Base-by-base conservation (phyloP, 345 rosid species). In the Pelargonium nanum region DNA sequence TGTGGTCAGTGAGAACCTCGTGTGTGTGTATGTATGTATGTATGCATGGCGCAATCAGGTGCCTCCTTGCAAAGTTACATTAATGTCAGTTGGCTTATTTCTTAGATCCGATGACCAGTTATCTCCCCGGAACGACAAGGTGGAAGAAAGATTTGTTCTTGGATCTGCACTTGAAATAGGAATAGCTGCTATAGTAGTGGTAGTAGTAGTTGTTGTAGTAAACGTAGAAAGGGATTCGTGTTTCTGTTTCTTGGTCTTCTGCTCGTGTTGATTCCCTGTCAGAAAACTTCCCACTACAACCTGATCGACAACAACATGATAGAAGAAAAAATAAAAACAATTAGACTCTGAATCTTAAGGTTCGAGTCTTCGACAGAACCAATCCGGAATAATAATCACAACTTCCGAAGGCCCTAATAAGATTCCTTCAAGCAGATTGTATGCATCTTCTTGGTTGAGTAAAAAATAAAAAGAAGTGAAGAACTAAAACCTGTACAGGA, bases 251-350 rank as follows among this genome's bases (percentile, higher is more conserved):
- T 75, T 88, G 0, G 73, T 74, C 71, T 75, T 80, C 57, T 80
- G 88, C 62, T 91, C 89, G 6, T 75, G 93, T 26, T 83, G 96
- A 69, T 80, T 72, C 62, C 83, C 84, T 0, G 89, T 81, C 26
- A 88, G 77, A 78, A 89, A 92, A 71, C 93, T 89, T 59, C 96
- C 98, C 52, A 88, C 76, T 1, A 92, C 89, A 12, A 92, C 91
- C 81, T 87, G 76, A 64, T 20, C 65, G 55, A 59, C 54, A 58
- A 3, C 32, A 28, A 28, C 32, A 28, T 2, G 7, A 2, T 28
- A 3, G 32, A 28, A n/a, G n/a, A n/a, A n/a, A n/a, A n/a, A n/a
- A n/a, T n/a, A n/a, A n/a, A n/a, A n/a, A n/a, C n/a, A n/a, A n/a
- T 28, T 28, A 28, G 32, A 28, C 7, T 28, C 7, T 7, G 32